A percentile compares a stretch with the other conserved stretches of the same genome.
These are phyloP conservation scores for Dittrichia graveolens DNA, from an alignment of 129 eudicot genomes.

Conservation along the genomic window DNA sequence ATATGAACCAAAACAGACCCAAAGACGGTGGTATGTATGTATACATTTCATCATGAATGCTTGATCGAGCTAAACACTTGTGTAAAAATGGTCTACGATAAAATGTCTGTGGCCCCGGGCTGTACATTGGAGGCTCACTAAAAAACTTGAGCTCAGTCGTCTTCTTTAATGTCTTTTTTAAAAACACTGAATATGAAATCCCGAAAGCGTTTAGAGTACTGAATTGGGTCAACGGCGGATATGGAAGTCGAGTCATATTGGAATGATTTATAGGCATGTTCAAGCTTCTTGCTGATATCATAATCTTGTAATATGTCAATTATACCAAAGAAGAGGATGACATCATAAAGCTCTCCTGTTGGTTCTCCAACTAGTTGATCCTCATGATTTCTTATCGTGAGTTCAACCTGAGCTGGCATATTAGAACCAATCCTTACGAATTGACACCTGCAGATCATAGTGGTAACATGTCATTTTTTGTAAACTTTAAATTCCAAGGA, in stretches of 20 bases:
- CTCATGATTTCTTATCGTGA: constrained; percentile 52
- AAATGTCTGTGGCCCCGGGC: constrained; percentile 19
- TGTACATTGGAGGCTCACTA: constrained; percentile 40
- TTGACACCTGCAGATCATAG: constrained; percentile 49
- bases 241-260: constrained; percentile 77
- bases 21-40: constrained; percentile 19
- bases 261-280: constrained; percentile 77
- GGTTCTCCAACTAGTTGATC: constrained; percentile 64
- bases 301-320: constrained; percentile 87
- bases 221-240: constrained; percentile 80
- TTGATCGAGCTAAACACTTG: constrained; percentile 22
- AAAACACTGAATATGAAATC: constrained; percentile 66
- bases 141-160: constrained; percentile 30
- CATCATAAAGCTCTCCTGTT: constrained; percentile 58
- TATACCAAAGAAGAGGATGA: constrained; percentile 63
- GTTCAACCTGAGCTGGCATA: constrained; percentile 71
- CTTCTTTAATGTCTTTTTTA: constrained; percentile 51
- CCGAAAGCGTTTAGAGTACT: constrained; percentile 74
- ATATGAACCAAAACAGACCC: constrained; percentile 29
- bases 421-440: constrained; percentile 53
- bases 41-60: constrained; percentile 18
- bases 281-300: constrained; percentile 84
- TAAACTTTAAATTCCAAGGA: neutral
- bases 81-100: neutral
- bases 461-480: neutral